These are phyloP conservation scores for Tephrocybe sp. DNA, from an alignment of 768 basidiomycete species.

Conservation along the genomic window DNA sequence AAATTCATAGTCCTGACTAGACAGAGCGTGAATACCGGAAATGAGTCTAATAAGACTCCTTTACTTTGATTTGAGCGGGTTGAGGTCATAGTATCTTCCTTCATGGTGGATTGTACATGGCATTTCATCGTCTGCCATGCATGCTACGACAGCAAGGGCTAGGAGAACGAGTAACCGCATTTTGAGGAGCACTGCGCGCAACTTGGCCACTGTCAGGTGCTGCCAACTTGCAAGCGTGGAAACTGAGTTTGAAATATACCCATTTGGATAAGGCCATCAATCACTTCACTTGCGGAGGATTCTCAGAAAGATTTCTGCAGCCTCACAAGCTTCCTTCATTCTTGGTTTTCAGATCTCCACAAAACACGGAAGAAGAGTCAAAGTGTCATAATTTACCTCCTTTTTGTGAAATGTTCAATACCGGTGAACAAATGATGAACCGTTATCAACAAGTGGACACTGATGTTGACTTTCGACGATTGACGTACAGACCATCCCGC, in stretches of 20 bases:
- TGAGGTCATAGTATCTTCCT: slow-evolving; percentile 69
- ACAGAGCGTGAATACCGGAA: slow-evolving; percentile 10
- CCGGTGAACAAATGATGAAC: too few relatives aligned
- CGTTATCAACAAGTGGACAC: too few relatives aligned
- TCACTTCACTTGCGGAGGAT: too few relatives aligned
- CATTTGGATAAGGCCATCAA: too few relatives aligned
- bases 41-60: slow-evolving; percentile 6
- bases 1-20: slow-evolving; percentile 66
- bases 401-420: too few relatives aligned
- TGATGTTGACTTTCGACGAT: too few relatives aligned
- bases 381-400: too few relatives aligned
- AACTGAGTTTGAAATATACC: background rate
- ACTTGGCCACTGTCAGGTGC: background rate
- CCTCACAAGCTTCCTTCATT: too few relatives aligned
- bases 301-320: too few relatives aligned
- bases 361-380: too few relatives aligned
- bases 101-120: slow-evolving; percentile 61
- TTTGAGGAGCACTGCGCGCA: background rate
- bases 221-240: background rate
- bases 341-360: too few relatives aligned
- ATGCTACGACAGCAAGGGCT: slow-evolving; percentile 3
- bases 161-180: slow-evolving; percentile 12
- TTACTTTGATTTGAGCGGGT: slow-evolving; percentile 57
- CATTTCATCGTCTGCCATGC: slow-evolving; percentile 41
- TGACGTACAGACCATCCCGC: too few relatives aligned